Conservation (phyloP, 140 eudicot species). For the Cichorium intybus region DNA sequence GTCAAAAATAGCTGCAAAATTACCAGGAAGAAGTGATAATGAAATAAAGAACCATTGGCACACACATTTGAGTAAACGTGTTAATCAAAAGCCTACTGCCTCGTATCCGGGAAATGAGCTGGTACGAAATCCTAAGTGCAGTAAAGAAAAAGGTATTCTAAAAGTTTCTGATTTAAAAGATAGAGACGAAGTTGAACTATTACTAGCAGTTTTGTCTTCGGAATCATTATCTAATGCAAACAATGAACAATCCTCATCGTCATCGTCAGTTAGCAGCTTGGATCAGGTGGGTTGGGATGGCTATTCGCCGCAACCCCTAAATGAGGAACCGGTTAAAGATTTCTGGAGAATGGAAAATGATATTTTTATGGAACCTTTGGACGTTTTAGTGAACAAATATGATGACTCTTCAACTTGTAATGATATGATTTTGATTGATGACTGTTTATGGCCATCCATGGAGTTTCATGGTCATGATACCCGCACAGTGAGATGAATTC, state of each 20-base stretch:
- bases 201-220: background rate
- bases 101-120: background rate
- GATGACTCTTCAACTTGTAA: background rate
- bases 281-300: background rate
- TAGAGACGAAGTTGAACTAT: background rate
- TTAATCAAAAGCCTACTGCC: background rate
- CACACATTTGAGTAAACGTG: constrained; percentile 22
- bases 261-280: constrained; percentile 1
- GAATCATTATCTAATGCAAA: background rate
- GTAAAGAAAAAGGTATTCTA: background rate
- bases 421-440: constrained; percentile 11
- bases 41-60: constrained; percentile 41
- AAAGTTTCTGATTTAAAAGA: background rate
- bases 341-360: constrained; percentile 4
- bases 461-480: constrained; percentile 7
- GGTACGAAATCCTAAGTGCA: background rate
- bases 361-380: background rate
- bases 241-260: constrained; percentile 4
- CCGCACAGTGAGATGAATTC: background rate
- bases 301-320: background rate
- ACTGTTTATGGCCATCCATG: background rate
- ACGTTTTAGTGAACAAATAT: background rate
- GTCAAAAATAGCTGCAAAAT: constrained; percentile 30
- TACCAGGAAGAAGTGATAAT: constrained; percentile 38
- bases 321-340: constrained; percentile 3